Percentiles rank a stretch among this genome's conserved stretches.
These are phyloP conservation scores for Pichia exigua DNA, from an alignment of 805 yeast genomes.

Conservation along the genomic window DNA sequence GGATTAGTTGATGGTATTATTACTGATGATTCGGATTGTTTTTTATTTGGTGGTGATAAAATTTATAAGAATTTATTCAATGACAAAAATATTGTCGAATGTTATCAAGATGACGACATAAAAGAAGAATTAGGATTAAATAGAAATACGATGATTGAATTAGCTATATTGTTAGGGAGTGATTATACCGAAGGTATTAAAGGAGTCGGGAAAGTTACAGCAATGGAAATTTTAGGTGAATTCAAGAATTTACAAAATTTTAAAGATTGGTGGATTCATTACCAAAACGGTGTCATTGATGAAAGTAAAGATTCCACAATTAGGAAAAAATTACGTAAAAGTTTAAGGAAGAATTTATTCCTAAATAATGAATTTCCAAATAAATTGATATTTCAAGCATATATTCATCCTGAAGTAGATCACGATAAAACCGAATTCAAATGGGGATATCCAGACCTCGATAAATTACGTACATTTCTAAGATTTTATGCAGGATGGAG, in stretches of 20 bases:
- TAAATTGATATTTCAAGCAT: constrained; percentile 60
- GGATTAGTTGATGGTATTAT: constrained; percentile 87
- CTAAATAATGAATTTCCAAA: constrained; percentile 61
- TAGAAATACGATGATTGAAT: constrained; percentile 58
- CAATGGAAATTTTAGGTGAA: constrained; percentile 84
- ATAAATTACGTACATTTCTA: constrained; percentile 63
- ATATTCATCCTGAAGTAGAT: constrained; percentile 76
- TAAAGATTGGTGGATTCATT: constrained; percentile 51
- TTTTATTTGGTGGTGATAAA: constrained; percentile 79
- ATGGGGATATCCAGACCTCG: constrained; percentile 90
- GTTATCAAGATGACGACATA: constrained; percentile 57
- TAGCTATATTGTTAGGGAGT: constrained; percentile 84
- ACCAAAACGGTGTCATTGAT: constrained; percentile 33
- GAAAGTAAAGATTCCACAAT: constrained; percentile 39
- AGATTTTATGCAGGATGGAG: constrained; percentile 74
- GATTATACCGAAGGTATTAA: constrained; percentile 92
- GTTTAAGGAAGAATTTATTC: constrained; percentile 44
- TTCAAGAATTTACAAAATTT: constrained; percentile 43
- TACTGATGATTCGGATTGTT: constrained; percentile 97
- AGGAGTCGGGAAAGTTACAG: constrained; percentile 90
- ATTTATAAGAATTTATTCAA: constrained; percentile 91
- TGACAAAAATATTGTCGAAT: constrained; percentile 87
- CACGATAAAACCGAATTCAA: constrained; percentile 65
- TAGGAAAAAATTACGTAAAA: constrained; percentile 48
- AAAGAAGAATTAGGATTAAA: constrained; percentile 55